A percentile compares a stretch with the other conserved stretches of the same genome.
Conservation (phyloP, 2,329 filamentous ascomycete genomes). For the Fusarium praegraminearum region DNA sequence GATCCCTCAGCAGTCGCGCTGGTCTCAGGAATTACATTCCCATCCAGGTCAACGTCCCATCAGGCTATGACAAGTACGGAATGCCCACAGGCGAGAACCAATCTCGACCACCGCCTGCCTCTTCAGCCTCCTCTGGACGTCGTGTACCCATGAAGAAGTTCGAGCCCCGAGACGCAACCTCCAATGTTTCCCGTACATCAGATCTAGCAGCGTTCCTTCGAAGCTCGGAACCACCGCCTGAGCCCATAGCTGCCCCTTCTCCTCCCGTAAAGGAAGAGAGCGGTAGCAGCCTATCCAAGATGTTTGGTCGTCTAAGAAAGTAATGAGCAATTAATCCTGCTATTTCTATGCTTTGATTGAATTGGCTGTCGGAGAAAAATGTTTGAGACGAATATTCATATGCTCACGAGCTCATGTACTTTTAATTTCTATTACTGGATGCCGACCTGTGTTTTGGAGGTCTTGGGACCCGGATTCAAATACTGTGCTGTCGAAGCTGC, state of each 20-base stretch:
- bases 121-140: conserved; percentile 52
- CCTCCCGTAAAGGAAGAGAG: conserved; percentile 54
- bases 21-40: conserved; percentile 61
- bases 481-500: conserved; percentile 8
- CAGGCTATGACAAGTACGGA: conserved; percentile 59
- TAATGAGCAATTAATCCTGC: conserved; percentile 49
- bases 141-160: conserved; percentile 69
- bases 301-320: conserved; percentile 66
- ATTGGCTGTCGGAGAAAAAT: conserved; percentile 8
- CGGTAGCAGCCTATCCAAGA: conserved; percentile 58
- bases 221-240: conserved; percentile 73
- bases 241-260: conserved; percentile 45
- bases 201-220: conserved; percentile 80
- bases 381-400: conserved; percentile 40
- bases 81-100: conserved; percentile 42
- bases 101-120: conserved; percentile 37
- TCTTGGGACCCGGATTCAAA: conserved; percentile 10
- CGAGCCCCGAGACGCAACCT: conserved; percentile 66
- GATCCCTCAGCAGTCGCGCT: conserved; percentile 57
- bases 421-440: conserved; percentile 45
- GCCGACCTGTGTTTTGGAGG: conserved; percentile 10
- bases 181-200: conserved; percentile 67
- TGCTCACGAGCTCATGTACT: conserved; percentile 47
- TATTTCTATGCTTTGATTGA: conserved; percentile 31
- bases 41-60: conserved; percentile 64